Evolutionary conservation across 208 protist species (phyloP).

Genomic region (Acanthamoeba sp.): DNA sequence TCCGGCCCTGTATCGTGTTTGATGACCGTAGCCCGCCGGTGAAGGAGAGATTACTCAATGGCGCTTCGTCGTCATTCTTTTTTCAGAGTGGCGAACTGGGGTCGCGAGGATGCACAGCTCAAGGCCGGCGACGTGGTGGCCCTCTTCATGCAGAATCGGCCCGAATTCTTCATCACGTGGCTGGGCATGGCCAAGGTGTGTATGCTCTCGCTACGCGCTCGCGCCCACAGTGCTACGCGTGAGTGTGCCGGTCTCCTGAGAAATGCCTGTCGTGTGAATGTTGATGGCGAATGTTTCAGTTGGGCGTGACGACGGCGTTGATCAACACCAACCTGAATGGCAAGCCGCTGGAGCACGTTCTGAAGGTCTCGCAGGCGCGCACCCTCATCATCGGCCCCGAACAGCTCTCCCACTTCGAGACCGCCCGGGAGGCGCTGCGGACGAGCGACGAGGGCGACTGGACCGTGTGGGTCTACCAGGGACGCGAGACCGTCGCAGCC

Average conservation of each 20-base stretch:
- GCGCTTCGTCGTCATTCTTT: not conserved
- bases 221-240: too few species aligned
- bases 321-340: constrained; percentile 79
- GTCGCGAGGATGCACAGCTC: not conserved
- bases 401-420: constrained; percentile 16
- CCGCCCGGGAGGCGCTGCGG: not conserved
- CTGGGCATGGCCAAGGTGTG: constrained; percentile 24
- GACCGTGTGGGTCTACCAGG: constrained; percentile 28
- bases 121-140: constrained; percentile 71
- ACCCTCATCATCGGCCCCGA: constrained; percentile 36
- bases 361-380: not conserved
- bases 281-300: constrained; percentile 17
- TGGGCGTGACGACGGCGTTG: constrained; percentile 76
- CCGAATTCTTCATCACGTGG: constrained; percentile 70
- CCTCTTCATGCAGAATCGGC: constrained; percentile 70
- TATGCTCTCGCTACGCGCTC: too few species aligned
- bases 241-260: not conserved
- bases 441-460: not conserved
- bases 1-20: not conserved
- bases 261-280: not conserved
- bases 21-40: too few species aligned
- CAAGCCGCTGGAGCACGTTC: constrained; percentile 52
- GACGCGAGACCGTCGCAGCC: not conserved
- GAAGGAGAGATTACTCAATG: too few species aligned
- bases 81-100: constrained; percentile 44